phyloP scores from a whole-genome alignment of 129 eudicot genomes.

The Flaveria trinervia region DNA sequence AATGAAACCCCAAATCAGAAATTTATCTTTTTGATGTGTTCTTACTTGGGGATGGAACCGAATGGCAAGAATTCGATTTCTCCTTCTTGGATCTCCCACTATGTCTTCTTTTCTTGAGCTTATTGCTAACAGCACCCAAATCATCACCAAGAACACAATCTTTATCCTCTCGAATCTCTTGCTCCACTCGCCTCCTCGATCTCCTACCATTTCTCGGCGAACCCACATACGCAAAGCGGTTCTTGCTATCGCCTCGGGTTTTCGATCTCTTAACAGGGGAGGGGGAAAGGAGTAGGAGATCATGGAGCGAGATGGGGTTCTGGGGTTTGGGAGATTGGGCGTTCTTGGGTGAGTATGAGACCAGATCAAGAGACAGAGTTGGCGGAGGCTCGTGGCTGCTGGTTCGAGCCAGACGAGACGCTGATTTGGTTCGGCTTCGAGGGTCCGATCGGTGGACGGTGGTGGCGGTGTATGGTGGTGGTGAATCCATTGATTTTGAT shows the following conservation, averaged over 20 bases:
- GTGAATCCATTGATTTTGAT: conserved; percentile 51
- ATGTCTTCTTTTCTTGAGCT: conserved; percentile 63
- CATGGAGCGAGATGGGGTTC: conserved; percentile 52
- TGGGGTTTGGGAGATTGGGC: conserved; percentile 48
- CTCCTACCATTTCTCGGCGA: conserved; percentile 68
- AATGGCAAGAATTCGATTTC: conserved; percentile 39
- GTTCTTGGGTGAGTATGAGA: conserved; percentile 54
- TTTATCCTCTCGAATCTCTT: conserved; percentile 57
- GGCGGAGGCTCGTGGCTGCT: conserved; percentile 41
- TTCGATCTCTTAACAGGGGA: conserved; percentile 63
- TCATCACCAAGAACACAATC: conserved; percentile 56
- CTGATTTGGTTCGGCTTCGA: conserved; percentile 50
- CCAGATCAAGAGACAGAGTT: conserved; percentile 59
- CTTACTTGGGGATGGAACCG: conserved; percentile 61
- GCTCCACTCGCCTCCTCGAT: conserved; percentile 65
- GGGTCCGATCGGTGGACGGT: conserved; percentile 47
- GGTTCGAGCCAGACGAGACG: conserved; percentile 67
- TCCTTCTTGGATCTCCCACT: conserved; percentile 69
- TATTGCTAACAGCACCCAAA: conserved; percentile 38
- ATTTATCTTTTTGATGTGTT: neutral
- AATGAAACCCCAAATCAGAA: neutral
- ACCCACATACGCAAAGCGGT: conserved; percentile 40
- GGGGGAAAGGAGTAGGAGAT: conserved; percentile 75
- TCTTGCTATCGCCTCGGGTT: conserved; percentile 53
- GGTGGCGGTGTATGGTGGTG: conserved; percentile 16